Evolutionary conservation across 2,329 filamentous ascomycete species (phyloP).

Genomic region (Arthrinium puccinioides): DNA sequence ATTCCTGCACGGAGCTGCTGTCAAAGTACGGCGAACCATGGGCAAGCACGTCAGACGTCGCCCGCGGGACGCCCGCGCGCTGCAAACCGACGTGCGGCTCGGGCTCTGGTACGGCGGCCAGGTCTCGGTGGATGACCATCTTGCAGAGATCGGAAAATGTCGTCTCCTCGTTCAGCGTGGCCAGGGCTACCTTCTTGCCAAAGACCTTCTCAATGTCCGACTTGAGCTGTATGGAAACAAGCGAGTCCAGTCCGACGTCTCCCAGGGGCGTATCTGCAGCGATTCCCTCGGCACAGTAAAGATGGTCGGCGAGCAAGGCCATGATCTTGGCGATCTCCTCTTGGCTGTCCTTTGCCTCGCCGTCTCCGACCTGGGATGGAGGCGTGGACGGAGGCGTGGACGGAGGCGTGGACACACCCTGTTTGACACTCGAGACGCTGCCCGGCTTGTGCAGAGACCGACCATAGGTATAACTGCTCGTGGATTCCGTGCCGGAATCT

Average conservation of each 20-base stretch:
- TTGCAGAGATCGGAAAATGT: not conserved
- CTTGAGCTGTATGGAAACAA: constrained; percentile 2
- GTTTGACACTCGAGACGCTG: too few species aligned
- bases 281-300: not conserved
- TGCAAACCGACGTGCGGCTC: not conserved
- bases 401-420: too few species aligned
- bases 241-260: not conserved
- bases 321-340: not conserved
- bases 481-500: too few species aligned
- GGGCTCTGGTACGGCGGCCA: too few species aligned
- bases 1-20: not conserved
- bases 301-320: not conserved
- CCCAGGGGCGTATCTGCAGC: not conserved
- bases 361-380: not conserved
- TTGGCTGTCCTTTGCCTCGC: not conserved
- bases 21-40: not conserved
- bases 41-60: not conserved
- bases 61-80: too few species aligned
- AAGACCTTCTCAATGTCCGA: constrained; percentile 2
- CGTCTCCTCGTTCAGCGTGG: not conserved
- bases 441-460: too few species aligned
- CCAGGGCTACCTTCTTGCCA: not conserved
- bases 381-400: not conserved
- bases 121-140: not conserved
- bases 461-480: too few species aligned